Conservation (phyloP, 176 grass and related monocot species). For the Oryza rufipogon region DNA sequence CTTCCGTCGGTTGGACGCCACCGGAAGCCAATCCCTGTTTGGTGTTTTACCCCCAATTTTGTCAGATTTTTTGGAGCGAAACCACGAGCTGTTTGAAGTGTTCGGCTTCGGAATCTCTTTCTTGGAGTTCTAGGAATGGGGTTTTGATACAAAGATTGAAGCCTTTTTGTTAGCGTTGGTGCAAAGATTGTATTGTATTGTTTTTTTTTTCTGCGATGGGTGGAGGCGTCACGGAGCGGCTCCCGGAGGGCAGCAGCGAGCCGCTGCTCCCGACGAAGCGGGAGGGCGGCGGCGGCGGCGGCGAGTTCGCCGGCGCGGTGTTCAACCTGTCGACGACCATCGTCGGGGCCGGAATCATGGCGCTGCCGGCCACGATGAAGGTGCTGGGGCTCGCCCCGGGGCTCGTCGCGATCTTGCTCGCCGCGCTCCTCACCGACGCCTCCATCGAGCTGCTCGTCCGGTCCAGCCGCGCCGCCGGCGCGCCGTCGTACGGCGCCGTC, state of each 20-base stretch:
- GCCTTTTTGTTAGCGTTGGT: background rate
- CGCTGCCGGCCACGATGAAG: constrained; percentile 94
- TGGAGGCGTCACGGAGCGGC: constrained; percentile 35
- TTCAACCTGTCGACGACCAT: constrained; percentile 98
- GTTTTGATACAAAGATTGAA: background rate
- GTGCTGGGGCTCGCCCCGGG: constrained; percentile 86
- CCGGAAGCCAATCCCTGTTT: constrained; percentile 7
- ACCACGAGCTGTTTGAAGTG: background rate
- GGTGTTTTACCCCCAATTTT: background rate
- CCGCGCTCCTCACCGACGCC: constrained; percentile 79
- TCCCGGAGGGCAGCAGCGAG: constrained; percentile 61
- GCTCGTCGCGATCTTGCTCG: constrained; percentile 76
- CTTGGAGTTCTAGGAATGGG: background rate
- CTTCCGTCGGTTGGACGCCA: constrained; percentile 29
- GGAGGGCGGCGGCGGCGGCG: background rate
- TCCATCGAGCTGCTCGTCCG: constrained; percentile 86
- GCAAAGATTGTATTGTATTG: background rate
- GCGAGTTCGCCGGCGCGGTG: constrained; percentile 75
- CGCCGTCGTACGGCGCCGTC: constrained; percentile 67
- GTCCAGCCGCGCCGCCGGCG: constrained; percentile 68
- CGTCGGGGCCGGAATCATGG: constrained; percentile 98
- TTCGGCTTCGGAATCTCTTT: constrained; percentile 1
- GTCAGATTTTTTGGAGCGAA: background rate
- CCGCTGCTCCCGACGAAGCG: constrained; percentile 71
- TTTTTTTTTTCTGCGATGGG: constrained; percentile 33